Conservation (phyloP, 177 flowering plant genomes). For the Vitis hybrid region DNA sequence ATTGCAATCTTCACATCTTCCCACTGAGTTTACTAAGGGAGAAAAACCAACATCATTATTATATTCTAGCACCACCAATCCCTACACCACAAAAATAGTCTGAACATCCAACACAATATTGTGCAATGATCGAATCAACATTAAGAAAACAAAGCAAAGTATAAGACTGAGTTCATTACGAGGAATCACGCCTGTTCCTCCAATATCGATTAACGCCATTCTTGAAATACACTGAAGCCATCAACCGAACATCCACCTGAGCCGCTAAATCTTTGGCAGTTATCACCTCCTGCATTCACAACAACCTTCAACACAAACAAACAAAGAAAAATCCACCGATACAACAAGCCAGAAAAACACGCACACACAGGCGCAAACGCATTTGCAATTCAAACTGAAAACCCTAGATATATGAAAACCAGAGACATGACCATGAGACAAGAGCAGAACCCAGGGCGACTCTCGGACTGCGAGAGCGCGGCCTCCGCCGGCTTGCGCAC, state of each 20-base stretch:
- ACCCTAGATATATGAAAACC: conserved; percentile 21
- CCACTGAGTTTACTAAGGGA: no score
- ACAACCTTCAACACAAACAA: neutral
- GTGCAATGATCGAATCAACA: no score
- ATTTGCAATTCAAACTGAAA: neutral
- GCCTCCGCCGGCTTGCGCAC: conserved; percentile 78
- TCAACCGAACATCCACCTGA: conserved; percentile 72
- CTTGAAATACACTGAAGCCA: conserved; percentile 94
- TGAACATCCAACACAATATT: no score
- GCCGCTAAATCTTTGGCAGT: conserved; percentile 67
- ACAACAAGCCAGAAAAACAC: neutral
- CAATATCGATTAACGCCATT: conserved; percentile 81
- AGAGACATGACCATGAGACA: conserved; percentile 67
- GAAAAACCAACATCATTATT: no score
- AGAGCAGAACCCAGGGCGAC: conserved; percentile 88
- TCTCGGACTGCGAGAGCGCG: conserved; percentile 76
- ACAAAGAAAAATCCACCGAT: neutral
- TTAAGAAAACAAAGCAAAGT: neutral
- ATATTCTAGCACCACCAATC: no score
- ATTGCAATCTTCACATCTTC: no score
- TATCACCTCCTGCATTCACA: conserved; percentile 72
- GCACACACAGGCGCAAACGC: neutral
- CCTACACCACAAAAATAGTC: no score
- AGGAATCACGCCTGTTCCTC: conserved; percentile 71
- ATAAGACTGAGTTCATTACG: conserved; percentile 32